Conservation (phyloP, 164 flowering plant genomes). For the Euptelea pleiosperma region DNA sequence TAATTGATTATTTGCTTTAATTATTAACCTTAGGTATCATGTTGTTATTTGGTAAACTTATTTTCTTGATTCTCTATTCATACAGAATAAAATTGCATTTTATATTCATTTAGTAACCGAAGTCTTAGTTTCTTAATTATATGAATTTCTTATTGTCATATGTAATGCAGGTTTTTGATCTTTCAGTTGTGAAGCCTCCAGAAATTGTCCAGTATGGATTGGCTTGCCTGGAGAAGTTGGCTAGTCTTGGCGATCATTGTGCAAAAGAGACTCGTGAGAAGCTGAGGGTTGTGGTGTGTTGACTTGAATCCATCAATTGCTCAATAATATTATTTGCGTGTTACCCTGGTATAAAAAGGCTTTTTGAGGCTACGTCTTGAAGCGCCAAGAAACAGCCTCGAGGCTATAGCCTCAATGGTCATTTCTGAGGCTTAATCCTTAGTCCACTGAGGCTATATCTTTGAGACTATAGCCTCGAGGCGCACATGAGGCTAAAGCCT, state of each 20-base stretch:
- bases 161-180: constrained; percentile 78
- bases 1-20: neutral
- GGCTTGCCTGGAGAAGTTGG: constrained; percentile 78
- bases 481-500: too few species aligned
- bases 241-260: constrained; percentile 60
- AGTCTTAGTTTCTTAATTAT: neutral
- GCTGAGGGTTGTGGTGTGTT: constrained; percentile 80
- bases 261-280: constrained; percentile 77
- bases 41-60: neutral
- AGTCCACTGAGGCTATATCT: too few species aligned
- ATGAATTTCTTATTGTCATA: neutral
- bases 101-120: neutral
- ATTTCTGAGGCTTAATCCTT: too few species aligned
- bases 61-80: too few species aligned
- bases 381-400: too few species aligned
- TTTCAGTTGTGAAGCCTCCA: constrained; percentile 72
- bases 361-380: too few species aligned
- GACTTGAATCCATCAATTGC: neutral
- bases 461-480: too few species aligned
- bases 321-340: too few species aligned
- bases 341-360: too few species aligned
- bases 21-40: neutral
- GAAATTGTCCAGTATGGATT: constrained; percentile 83
- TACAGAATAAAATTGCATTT: neutral
- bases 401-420: too few species aligned